Evolutionary conservation across 2,329 filamentous ascomycete species (phyloP), one percentile per base, ranked within the genome.

Genomic region (Arachnomyces sp.): DNA sequence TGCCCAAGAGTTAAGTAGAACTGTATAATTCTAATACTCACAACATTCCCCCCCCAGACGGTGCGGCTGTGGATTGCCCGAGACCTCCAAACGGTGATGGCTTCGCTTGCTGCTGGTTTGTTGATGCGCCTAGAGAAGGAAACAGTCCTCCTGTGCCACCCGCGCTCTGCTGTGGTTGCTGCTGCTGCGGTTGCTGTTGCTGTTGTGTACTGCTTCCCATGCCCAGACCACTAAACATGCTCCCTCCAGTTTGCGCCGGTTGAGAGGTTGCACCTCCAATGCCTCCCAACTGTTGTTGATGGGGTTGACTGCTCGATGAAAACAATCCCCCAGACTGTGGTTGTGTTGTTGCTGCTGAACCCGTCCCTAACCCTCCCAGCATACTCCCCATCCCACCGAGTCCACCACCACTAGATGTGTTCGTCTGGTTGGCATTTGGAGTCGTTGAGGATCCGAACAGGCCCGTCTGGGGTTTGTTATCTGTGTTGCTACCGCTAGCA

Each of bases 21-120:
- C 4, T 13, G 32, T 32, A 9, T 3, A 29, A 16, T 3, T 8
- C 5, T 6, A 18, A 8, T 30, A 51, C 60, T 61, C 51, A 65
- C 62, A 65, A 61, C 28, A 63, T 44, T 34, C 55, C 52, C 21
- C 52, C 52, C 11, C 54, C 51, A 28, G 52, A 48, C 11, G 56
- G 53, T 37, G 59, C 50, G 18, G 44, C 42, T 12, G 29, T 28
- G 12, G 43, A 29, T 30, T 47, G 42, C 14, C 57, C 55, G n/a
- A 60, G 38, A 6, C 53, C 52, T 31, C 59, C 53, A 38, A 66
- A 62, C 9, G 57, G 38, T 14, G 62, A 43, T 28, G 34, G 30
- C 36, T 44, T 35, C 13, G 17, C 16, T 35, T 38, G 13, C 35
- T 28, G 11, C 35, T 28, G 17, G 35, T 13, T 38, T 38, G 35